Conservation (phyloP, 208 protist genomes). For the Porcisia hertigi region DNA sequence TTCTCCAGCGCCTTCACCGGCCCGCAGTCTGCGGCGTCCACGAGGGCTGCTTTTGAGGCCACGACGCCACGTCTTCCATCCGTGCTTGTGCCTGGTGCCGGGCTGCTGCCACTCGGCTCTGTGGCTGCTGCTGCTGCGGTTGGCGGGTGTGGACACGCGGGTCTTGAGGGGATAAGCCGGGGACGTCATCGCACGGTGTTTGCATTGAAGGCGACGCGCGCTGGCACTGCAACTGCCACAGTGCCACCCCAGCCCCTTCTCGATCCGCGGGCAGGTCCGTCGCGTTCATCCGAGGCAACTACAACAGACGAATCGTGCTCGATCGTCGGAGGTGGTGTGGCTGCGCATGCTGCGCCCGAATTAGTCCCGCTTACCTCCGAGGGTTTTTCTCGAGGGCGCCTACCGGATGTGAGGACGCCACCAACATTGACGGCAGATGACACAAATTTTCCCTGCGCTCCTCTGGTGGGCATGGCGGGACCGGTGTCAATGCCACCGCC, state of each 20-base stretch:
- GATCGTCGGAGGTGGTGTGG: neutral
- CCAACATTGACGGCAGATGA: neutral
- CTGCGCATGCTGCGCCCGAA: neutral
- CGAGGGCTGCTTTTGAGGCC: neutral
- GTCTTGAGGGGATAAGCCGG: neutral
- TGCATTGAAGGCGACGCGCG: constrained; percentile 16
- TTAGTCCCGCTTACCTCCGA: neutral
- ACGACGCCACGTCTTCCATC: constrained; percentile 1
- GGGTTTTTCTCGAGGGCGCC: neutral
- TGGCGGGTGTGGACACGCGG: neutral
- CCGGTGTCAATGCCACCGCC: neutral
- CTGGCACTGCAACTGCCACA: neutral
- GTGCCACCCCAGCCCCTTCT: neutral
- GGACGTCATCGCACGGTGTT: constrained; percentile 31
- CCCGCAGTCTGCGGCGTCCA: neutral
- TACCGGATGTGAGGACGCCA: neutral
- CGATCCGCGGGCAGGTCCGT: neutral
- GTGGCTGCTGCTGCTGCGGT: neutral
- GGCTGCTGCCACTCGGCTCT: neutral
- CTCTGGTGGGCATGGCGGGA: neutral
- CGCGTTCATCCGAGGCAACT: neutral
- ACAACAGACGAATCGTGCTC: neutral
- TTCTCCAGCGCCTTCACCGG: neutral
- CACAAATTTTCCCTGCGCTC: no score
- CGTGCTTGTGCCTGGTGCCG: constrained; percentile 3